phyloP scores from a whole-genome alignment of 306 rosid genomes.

The Casuarina cunninghamiana region DNA sequence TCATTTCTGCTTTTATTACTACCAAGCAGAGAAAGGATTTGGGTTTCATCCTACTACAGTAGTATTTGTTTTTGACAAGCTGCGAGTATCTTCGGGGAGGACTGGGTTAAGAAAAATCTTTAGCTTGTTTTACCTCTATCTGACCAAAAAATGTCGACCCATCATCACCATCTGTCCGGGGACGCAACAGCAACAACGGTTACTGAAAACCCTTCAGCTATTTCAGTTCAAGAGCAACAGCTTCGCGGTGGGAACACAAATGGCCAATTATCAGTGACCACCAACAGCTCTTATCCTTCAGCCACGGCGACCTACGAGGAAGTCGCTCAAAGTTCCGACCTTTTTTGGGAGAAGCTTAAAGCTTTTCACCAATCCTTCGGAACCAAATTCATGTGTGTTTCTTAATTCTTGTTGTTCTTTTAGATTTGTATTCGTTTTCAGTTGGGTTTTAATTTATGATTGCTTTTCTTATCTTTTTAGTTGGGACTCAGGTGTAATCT shows the following conservation, averaged over 20 bases:
- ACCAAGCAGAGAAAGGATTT: not conserved
- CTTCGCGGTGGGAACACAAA: slow-evolving; percentile 12
- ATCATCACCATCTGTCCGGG: slow-evolving; percentile 4
- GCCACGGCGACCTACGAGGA: slow-evolving; percentile 58
- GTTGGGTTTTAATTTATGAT: slow-evolving; percentile 4
- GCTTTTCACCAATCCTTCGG: slow-evolving; percentile 57
- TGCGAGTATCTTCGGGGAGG: slow-evolving; percentile 10
- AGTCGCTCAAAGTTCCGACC: slow-evolving; percentile 47
- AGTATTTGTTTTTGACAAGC: not conserved
- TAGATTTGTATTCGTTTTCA: not conserved
- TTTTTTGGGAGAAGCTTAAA: slow-evolving; percentile 64
- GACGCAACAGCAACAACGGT: slow-evolving; percentile 29
- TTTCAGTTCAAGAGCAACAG: slow-evolving; percentile 25
- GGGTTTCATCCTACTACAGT: too few relatives aligned
- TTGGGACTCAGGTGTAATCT: not conserved
- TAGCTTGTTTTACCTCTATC: slow-evolving; percentile 4
- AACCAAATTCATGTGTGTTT: slow-evolving; percentile 47
- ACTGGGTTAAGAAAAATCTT: slow-evolving; percentile 15
- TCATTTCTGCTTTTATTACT: not conserved
- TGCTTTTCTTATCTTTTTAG: not conserved
- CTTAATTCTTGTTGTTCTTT: not conserved
- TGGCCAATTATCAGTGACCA: slow-evolving; percentile 26
- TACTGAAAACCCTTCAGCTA: slow-evolving; percentile 23
- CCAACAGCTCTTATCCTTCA: slow-evolving; percentile 44
- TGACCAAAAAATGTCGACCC: slow-evolving; percentile 33